Evolutionary conservation across 208 protist species (phyloP).

Genomic region (Trichomonas vaginalis): DNA sequence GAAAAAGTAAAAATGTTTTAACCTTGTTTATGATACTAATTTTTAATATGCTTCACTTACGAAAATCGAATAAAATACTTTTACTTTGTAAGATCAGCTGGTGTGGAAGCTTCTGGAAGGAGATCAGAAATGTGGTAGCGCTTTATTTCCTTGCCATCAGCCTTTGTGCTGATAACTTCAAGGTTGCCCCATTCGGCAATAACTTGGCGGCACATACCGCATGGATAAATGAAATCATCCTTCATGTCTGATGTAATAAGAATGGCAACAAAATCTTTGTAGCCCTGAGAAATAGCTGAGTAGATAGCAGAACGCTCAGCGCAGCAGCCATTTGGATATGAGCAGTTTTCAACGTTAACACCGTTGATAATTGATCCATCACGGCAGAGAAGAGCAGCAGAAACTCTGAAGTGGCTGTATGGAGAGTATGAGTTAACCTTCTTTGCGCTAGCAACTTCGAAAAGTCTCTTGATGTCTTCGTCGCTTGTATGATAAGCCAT

Average conservation of each 20-base stretch:
- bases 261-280: not conserved
- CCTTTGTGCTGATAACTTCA: not conserved
- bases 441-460: not conserved
- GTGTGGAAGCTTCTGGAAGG: not conserved
- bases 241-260: not conserved
- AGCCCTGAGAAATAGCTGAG: not conserved
- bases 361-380: not conserved
- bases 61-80: no score
- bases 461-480: not conserved
- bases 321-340: not conserved
- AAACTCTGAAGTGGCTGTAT: not conserved
- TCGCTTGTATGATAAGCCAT: not conserved
- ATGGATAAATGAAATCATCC: constrained; percentile 1
- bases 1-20: no score
- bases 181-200: not conserved
- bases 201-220: not conserved
- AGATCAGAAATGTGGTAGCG: not conserved
- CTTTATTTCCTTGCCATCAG: not conserved
- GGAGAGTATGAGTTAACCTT: constrained; percentile 5
- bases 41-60: no score
- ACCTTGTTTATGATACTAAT: no score
- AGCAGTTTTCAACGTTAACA: constrained; percentile 2
- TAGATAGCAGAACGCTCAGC: not conserved
- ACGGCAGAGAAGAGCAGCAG: not conserved
- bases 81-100: constrained; percentile 14